Evolutionary conservation across 495 filamentous ascomycete genomes (phyloP).

Genomic region (Saxophila tyrrhenica): DNA sequence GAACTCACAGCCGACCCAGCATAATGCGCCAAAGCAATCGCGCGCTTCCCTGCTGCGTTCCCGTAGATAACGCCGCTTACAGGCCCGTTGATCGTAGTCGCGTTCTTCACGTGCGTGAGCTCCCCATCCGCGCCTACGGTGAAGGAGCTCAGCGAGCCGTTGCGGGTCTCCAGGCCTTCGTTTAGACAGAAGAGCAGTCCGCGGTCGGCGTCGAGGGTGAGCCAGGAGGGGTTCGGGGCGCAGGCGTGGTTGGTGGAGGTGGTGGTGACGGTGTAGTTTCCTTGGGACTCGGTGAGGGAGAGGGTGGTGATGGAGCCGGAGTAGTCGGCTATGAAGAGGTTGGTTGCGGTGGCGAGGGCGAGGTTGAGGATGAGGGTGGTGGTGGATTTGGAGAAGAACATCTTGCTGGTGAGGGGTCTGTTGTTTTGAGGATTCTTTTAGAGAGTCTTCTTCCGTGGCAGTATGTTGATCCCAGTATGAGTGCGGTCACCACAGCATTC

Average conservation of each 20-base stretch:
- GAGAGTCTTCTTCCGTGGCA: too few relatives aligned
- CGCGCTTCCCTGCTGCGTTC: slow-evolving; percentile 13
- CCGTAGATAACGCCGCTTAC: slow-evolving; percentile 28
- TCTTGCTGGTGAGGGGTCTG: too few relatives aligned
- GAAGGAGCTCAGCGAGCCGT: slow-evolving; percentile 28
- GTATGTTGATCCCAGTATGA: too few relatives aligned
- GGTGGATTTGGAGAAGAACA: neutral
- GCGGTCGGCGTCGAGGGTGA: slow-evolving; percentile 20
- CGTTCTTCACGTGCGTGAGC: slow-evolving; percentile 19
- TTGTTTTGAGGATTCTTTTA: too few relatives aligned
- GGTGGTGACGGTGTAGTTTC: slow-evolving; percentile 12
- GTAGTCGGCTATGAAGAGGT: slow-evolving; percentile 26
- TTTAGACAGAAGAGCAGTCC: slow-evolving; percentile 28
- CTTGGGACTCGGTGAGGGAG: slow-evolving; percentile 14
- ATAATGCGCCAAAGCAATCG: slow-evolving; percentile 28
- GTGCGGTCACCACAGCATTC: too few relatives aligned
- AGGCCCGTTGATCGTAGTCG: slow-evolving; percentile 24
- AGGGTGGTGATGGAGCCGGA: slow-evolving; percentile 19
- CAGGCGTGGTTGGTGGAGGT: slow-evolving; percentile 15
- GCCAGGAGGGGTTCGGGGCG: slow-evolving; percentile 26
- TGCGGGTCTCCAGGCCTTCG: slow-evolving; percentile 24
- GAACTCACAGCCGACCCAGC: slow-evolving; percentile 13
- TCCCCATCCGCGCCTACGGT: slow-evolving; percentile 20
- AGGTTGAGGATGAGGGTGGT: neutral
- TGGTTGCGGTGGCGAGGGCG: slow-evolving; percentile 16